These are phyloP conservation scores for Kandelia obovata DNA, from an alignment of 345 rosid species.

Conservation along the genomic window DNA sequence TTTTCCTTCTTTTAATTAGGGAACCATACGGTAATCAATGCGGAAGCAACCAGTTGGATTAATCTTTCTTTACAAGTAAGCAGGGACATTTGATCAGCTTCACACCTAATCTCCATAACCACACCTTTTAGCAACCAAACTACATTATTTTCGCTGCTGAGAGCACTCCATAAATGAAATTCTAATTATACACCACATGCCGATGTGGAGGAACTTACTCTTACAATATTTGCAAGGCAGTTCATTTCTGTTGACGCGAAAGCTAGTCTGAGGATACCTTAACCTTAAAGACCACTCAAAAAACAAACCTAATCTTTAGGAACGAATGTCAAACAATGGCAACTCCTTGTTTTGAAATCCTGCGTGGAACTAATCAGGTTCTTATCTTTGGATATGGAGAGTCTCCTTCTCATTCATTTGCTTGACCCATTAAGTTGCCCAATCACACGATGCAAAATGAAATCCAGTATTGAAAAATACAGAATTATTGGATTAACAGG, in stretches of 20 bases:
- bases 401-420: background rate
- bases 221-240: too few relatives aligned
- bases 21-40: background rate
- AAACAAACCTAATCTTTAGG: conserved; percentile 34
- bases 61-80: background rate
- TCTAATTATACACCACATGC: too few relatives aligned
- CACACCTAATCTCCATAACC: conserved; percentile 5
- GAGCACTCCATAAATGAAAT: too few relatives aligned
- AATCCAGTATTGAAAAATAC: too few relatives aligned
- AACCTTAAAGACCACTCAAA: too few relatives aligned
- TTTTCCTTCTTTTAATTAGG: background rate
- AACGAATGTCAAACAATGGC: conserved; percentile 18
- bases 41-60: background rate
- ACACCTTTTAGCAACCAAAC: conserved; percentile 24
- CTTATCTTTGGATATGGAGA: background rate
- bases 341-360: background rate
- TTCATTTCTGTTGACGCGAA: too few relatives aligned
- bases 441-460: too few relatives aligned
- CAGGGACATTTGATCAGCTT: conserved; percentile 23
- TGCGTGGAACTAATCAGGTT: background rate
- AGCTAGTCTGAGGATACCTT: too few relatives aligned
- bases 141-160: conserved; percentile 23
- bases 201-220: too few relatives aligned
- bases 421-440: background rate
- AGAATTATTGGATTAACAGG: too few relatives aligned